Percentiles rank a stretch among this genome's conserved stretches.
phyloP scores from a whole-genome alignment of 2,329 filamentous ascomycete species.

The Aphanocladium album region DNA sequence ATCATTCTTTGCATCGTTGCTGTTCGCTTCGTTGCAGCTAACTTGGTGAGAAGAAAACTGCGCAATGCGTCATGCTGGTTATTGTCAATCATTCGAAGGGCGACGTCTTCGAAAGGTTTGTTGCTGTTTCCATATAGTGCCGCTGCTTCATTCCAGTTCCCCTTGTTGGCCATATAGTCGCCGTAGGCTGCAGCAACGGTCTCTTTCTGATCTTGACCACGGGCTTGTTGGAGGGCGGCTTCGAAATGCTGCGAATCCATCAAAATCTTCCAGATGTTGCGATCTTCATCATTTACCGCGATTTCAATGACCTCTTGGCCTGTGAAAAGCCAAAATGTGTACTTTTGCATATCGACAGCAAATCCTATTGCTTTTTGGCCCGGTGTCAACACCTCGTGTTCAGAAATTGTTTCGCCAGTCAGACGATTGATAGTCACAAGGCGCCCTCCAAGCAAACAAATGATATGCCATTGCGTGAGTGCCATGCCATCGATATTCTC shows the following conservation, averaged over 20 bases:
- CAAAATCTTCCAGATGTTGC: conserved; percentile 94
- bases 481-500: conserved; percentile 76
- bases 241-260: conserved; percentile 83
- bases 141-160: conserved; percentile 80
- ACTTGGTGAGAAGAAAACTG: conserved; percentile 81
- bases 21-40: conserved; percentile 75
- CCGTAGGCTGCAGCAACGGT: conserved; percentile 88
- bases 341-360: conserved; percentile 86
- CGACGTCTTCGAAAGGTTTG: conserved; percentile 95
- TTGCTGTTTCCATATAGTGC: conserved; percentile 90
- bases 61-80: conserved; percentile 85
- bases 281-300: conserved; percentile 80
- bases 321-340: conserved; percentile 96
- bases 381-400: conserved; percentile 77
- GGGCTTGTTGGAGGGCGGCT: conserved; percentile 78
- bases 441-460: conserved; percentile 75
- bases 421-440: conserved; percentile 83
- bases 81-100: conserved; percentile 83
- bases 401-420: conserved; percentile 79
- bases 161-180: conserved; percentile 77
- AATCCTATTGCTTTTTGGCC: conserved; percentile 79
- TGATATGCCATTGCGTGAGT: conserved; percentile 88
- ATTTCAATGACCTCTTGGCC: conserved; percentile 89
- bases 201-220: conserved; percentile 76
- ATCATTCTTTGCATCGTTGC: conserved; percentile 90